Base-by-base conservation (phyloP, 495 filamentous ascomycete genomes). In the Penicillium subrubescens region DNA sequence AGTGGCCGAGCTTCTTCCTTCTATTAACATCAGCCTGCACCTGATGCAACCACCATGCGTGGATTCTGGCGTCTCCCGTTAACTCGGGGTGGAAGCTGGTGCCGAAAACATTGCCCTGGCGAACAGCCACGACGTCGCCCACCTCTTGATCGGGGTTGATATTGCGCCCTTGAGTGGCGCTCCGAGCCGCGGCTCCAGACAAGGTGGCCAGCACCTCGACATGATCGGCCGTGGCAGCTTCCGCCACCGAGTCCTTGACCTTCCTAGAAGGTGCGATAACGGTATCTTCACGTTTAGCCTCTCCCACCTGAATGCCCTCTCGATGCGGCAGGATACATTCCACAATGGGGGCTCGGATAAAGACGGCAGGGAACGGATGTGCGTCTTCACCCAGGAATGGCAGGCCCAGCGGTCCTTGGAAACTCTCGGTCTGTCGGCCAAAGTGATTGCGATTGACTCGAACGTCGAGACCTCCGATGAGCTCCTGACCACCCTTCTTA, bases 51-150 rank as follows among this genome's bases (percentile, higher is more conserved):
- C 95, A 99, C 95, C 95, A 99, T 4, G 86, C 77, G 77, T 99
- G 95, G 69, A 98, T 97, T 68, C 95, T 83, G 62, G 86, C 81
- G 75, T 99, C 95, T 25, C 87, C 87, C 25, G 94, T 99, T 71
- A 99, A 76, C 75, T 99, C 96, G 0, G 96, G 95, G 71, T 99
- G 96, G 72, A 98, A 99, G 72, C 93, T 97, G 8, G 93, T 98
- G 7, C 93, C 96, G 63, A 99, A 93, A 1, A 97, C 92, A 79
- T 98, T 97, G 14, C 92, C 91, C 77, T 98, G 94, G 61, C 85
- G 83, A 50, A 99, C 92, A 8, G 95, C 95, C 53, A 99, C 86
- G 51, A 99, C 93, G 69, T 96, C 92, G 15, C 88, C 91, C n/a
- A 82, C 72, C 58, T 88, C 83, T 55, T 79, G 73, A 8, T 82